These are phyloP conservation scores for Salix dunnii DNA, from an alignment of 345 rosid species.

Conservation along the genomic window DNA sequence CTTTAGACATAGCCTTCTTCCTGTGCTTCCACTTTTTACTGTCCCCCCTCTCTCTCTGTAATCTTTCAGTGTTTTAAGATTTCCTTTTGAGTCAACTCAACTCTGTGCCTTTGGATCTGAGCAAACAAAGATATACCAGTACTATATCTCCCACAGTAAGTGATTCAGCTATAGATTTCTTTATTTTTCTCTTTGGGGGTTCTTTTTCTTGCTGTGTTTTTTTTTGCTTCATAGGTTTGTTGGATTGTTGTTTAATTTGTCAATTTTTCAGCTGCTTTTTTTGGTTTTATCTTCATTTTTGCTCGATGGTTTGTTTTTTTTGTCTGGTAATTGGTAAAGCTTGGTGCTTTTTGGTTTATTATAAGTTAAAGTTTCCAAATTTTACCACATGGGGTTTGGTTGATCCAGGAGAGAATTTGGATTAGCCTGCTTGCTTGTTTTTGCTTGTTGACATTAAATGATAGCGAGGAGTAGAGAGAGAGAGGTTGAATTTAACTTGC, in stretches of 20 bases:
- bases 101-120: conserved; percentile 14
- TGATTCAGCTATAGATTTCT: neutral
- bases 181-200: neutral
- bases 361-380: neutral
- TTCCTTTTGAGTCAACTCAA: neutral
- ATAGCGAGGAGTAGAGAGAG: too few species aligned
- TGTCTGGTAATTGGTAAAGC: neutral
- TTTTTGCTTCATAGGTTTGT: neutral
- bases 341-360: neutral
- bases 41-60: neutral
- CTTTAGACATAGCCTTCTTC: neutral
- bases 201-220: neutral
- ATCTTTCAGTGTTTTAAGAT: neutral
- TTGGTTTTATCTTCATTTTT: neutral
- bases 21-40: neutral
- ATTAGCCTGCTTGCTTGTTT: neutral
- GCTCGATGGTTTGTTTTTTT: neutral
- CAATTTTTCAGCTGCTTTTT: neutral
- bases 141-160: conserved; percentile 1
- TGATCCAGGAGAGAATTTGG: neutral
- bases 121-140: neutral
- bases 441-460: too few species aligned
- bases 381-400: neutral
- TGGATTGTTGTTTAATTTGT: neutral
- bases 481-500: neutral